Base-by-base conservation (phyloP, 371 early-diverging fungal species). In the Haplosporangium sp. region DNA sequence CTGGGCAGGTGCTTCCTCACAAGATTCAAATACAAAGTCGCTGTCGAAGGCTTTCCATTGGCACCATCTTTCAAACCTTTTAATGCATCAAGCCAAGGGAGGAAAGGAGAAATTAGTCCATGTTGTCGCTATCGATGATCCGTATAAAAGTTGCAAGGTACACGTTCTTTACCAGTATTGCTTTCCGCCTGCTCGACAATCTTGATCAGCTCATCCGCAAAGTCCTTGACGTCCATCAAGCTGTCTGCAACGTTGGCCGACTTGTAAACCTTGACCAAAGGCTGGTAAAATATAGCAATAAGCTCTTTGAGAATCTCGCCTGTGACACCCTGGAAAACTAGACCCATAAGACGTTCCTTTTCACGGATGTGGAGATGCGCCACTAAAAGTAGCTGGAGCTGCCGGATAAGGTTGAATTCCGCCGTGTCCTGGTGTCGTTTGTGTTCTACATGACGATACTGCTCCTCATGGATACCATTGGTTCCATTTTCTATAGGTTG, bases 191-290 rank as follows among this genome's bases (percentile, higher is more conserved):
- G 64, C 47, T 90, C 86, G 29, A 91, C 81, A 37, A 87, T 73
- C 59, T 83, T 59, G 59, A 91, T 83, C 53, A 91, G 70, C 59
- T 91, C 90, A 46, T 89, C 87, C 6, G 85, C 73, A 65, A 91
- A 91, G 11, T 67, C 80, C 13, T 86, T 80, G 18, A 89, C 72
- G 47, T 91, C 88, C 45, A 86, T 80, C 40, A 91, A 74, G 8
- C 86, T 87, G 41, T 88, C 89, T 1, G 86, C 84, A 50, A 91
- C 87, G 62, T 90, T 89, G 18, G 91, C 91, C 5, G 87, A 83
- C 74, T 87, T 89, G 73, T 91, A 91, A 1, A 91, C 88, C 59
- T 88, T 81, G 7, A 89, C 88, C 43, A 91, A 63, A 16, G 91
- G 91, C 42, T 87, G 82, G 64, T 91, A 91, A 62, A 91, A 90